Percentiles rank a stretch among this genome's conserved stretches.
Evolutionary conservation across 148 eudicot species (phyloP).

Genomic region (Vaccinium darrowii): DNA sequence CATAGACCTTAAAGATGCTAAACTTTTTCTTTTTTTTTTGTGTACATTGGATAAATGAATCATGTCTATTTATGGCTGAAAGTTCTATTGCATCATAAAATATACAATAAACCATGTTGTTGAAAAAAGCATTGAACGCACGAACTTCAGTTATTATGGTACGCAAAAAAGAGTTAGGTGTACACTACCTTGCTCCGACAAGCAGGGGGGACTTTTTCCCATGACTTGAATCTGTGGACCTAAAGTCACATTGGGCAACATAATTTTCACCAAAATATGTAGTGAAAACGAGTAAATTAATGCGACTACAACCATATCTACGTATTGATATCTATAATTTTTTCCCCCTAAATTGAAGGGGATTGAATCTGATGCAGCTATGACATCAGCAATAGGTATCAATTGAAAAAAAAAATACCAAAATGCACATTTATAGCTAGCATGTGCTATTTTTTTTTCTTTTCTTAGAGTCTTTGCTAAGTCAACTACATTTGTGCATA

Average conservation of each 20-base stretch:
- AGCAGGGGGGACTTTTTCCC: not conserved
- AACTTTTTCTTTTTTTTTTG: not conserved
- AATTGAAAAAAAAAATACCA: too few species aligned
- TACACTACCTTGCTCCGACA: not conserved
- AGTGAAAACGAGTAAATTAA: not conserved
- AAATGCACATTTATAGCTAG: too few species aligned
- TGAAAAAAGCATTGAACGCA: not conserved
- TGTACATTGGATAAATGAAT: not conserved
- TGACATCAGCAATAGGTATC: too few species aligned
- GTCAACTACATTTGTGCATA: not conserved
- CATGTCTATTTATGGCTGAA: not conserved
- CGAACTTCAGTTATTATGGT: not conserved
- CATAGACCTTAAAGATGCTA: not conserved
- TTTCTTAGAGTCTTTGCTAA: not conserved
- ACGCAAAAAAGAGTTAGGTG: not conserved
- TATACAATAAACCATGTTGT: not conserved
- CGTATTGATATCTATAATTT: too few species aligned
- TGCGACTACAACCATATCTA: not conserved
- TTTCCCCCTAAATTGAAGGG: too few species aligned
- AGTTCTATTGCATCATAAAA: not conserved
- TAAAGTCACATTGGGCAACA: too few species aligned
- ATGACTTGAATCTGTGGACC: not conserved
- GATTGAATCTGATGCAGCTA: too few species aligned
- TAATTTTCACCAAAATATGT: not conserved
- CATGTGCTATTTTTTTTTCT: too few species aligned